Evolutionary conservation across 768 basidiomycete species (phyloP).

Genomic region (Xerocomus spinulosus): DNA sequence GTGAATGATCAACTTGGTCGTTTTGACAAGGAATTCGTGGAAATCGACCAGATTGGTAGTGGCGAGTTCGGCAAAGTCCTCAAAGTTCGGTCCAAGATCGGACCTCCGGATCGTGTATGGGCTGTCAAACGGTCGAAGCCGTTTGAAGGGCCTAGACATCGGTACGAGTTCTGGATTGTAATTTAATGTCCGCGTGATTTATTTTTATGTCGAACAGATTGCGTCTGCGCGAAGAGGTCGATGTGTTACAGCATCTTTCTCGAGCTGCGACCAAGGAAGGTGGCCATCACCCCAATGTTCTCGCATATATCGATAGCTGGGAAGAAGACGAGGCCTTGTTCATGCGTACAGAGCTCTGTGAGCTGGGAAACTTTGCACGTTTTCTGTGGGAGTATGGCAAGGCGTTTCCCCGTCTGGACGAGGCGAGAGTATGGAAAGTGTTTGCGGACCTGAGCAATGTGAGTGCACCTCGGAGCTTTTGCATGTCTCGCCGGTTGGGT

Average conservation of each 20-base stretch:
- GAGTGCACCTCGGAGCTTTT: constrained; percentile 33
- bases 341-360: constrained; percentile 94
- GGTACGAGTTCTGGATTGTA: constrained; percentile 46
- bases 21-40: constrained; percentile 78
- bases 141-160: constrained; percentile 86
- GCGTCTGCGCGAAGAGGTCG: constrained; percentile 91
- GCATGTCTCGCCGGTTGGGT: constrained; percentile 20
- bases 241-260: constrained; percentile 76
- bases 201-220: constrained; percentile 40
- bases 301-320: constrained; percentile 92
- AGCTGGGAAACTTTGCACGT: constrained; percentile 83
- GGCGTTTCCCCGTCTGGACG: constrained; percentile 78
- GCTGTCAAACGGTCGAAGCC: constrained; percentile 94
- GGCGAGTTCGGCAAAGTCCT: constrained; percentile 94
- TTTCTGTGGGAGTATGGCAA: constrained; percentile 93
- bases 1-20: constrained; percentile 53
- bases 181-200: constrained; percentile 13
- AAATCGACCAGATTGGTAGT: constrained; percentile 77
- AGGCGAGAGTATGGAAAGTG: constrained; percentile 95
- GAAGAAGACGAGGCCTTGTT: constrained; percentile 84
- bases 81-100: constrained; percentile 69
- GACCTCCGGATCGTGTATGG: constrained; percentile 50
- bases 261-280: constrained; percentile 27
- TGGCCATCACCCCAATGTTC: constrained; percentile 68
- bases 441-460: constrained; percentile 85